phyloP scores from a whole-genome alignment of 192 early-diverging fungal species.

The Coemansia sp. region DNA sequence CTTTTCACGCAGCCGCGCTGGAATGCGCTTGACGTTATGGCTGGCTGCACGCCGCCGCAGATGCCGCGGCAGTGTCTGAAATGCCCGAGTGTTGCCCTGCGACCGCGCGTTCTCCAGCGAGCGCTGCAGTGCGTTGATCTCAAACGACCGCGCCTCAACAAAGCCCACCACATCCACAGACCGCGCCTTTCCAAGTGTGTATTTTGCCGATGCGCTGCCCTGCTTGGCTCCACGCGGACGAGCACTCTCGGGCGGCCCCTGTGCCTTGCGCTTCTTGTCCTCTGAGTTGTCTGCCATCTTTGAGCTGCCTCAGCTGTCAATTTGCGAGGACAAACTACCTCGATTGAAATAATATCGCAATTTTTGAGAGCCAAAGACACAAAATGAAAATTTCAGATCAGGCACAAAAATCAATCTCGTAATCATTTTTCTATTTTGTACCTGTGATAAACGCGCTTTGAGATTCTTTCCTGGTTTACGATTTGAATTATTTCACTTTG shows the following conservation, averaged over 20 bases:
- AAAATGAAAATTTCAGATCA: conserved; percentile 6
- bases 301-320: not conserved
- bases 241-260: not conserved
- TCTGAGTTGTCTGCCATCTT: not conserved
- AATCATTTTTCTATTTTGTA: not conserved
- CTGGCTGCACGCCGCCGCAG: conserved; percentile 92
- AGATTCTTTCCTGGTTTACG: conserved; percentile 1
- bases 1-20: conserved; percentile 71
- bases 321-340: not conserved
- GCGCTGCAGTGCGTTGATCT: conserved; percentile 82
- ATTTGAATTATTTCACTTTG: not conserved
- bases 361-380: not conserved
- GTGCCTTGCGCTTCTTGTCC: conserved; percentile 8
- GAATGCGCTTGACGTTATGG: conserved; percentile 93
- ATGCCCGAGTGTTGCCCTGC: conserved; percentile 64
- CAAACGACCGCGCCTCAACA: conserved; percentile 74
- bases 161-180: conserved; percentile 42
- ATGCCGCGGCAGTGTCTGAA: conserved; percentile 88
- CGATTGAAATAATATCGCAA: not conserved
- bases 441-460: not conserved
- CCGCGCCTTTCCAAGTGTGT: conserved; percentile 47
- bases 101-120: conserved; percentile 65
- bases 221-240: not conserved
- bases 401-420: not conserved
- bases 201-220: conserved; percentile 4